A percentile compares a stretch with the other conserved stretches of the same genome.
These are phyloP conservation scores for Suillus occidentalis DNA, from an alignment of 768 basidiomycete species.

Conservation along the genomic window DNA sequence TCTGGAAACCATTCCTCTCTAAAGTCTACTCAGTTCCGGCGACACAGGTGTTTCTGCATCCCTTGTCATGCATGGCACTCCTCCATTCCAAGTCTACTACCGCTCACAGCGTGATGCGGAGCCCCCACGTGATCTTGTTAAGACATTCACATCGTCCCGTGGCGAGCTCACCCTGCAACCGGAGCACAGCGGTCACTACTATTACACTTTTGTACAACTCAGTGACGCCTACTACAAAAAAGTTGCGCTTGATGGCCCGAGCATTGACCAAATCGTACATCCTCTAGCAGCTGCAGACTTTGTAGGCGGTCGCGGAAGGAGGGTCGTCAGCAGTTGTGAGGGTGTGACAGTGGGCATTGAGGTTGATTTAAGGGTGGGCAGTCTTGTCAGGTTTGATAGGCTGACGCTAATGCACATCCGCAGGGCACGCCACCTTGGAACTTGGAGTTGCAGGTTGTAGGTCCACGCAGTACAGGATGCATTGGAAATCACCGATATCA, in stretches of 20 bases:
- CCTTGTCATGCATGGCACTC: conserved; percentile 82
- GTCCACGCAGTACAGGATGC: conserved; percentile 66
- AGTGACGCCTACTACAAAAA: conserved; percentile 85
- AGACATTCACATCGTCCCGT: conserved; percentile 66
- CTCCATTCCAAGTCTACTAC: conserved; percentile 87
- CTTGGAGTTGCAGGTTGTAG: conserved; percentile 78
- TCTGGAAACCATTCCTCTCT: conserved; percentile 9
- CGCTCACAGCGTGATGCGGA: conserved; percentile 71
- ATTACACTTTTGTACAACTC: conserved; percentile 75
- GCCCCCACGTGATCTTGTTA: conserved; percentile 53
- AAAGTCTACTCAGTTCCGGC: conserved; percentile 58
- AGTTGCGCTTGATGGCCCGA: conserved; percentile 69
- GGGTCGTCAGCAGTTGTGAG: conserved; percentile 72
- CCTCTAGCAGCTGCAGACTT: conserved; percentile 83
- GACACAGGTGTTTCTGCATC: conserved; percentile 91
- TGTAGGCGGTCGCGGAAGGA: conserved; percentile 49
- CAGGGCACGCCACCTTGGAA: conserved; percentile 93
- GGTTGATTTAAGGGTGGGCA: conserved; percentile 73
- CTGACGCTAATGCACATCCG: conserved; percentile 6
- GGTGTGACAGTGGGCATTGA: conserved; percentile 74
- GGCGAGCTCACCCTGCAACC: conserved; percentile 86
- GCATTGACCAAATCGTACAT: conserved; percentile 87
- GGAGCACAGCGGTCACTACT: conserved; percentile 85
- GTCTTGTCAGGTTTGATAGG: neutral
- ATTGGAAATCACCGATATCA: conserved; percentile 54